Percentiles rank a stretch among this genome's conserved stretches.
Conservation (phyloP, 139 green algal species). For the Closterium sp. region DNA sequence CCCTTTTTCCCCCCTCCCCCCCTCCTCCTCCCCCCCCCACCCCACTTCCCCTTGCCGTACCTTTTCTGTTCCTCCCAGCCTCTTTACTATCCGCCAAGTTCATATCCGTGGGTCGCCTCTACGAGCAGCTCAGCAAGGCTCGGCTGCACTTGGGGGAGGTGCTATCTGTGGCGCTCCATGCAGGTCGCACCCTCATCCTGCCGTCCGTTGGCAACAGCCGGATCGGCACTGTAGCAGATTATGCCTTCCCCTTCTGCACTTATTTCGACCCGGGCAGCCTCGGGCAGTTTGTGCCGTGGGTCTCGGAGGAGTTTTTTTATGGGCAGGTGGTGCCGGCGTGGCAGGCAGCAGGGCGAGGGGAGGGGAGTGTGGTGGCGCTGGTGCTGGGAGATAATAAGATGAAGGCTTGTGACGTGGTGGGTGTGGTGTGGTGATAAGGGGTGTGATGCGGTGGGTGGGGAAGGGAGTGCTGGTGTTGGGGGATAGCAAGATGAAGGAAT, state of each 20-base stretch:
- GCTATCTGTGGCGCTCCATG: neutral
- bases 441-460: neutral
- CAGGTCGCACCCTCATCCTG: neutral
- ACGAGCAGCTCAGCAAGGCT: slow-evolving; percentile 4
- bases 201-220: neutral
- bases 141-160: neutral
- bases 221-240: neutral
- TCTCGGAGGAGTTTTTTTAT: slow-evolving; percentile 1
- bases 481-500: no score
- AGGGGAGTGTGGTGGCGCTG: no score
- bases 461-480: no score
- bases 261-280: slow-evolving; percentile 1
- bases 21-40: no score
- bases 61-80: neutral
- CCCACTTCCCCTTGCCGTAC: neutral
- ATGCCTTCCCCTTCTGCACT: neutral
- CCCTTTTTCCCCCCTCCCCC: no score
- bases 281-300: neutral
- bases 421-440: neutral
- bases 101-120: neutral
- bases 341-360: no score
- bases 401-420: neutral
- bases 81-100: neutral
- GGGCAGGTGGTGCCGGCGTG: neutral
- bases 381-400: neutral